These are phyloP conservation scores for Neofusicoccum parvum DNA, from an alignment of 2,329 filamentous ascomycete genomes.

Conservation along the genomic window DNA sequence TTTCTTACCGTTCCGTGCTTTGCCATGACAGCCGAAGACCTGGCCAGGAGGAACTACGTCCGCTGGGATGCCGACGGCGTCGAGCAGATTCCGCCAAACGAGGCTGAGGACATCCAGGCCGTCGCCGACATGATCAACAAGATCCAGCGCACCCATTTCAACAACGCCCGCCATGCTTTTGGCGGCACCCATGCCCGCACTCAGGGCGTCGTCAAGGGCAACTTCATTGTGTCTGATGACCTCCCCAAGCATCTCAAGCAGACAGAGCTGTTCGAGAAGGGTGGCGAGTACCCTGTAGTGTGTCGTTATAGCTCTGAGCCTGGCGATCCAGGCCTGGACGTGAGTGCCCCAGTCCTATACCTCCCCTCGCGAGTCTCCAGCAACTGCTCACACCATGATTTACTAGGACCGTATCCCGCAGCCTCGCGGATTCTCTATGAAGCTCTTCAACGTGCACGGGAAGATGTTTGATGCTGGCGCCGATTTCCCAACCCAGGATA, in stretches of 20 bases:
- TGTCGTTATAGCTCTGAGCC: slow-evolving; percentile 45
- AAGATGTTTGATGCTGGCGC: slow-evolving; percentile 45
- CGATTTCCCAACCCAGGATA: slow-evolving; percentile 44
- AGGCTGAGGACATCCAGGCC: slow-evolving; percentile 49
- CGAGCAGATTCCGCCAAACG: slow-evolving; percentile 42
- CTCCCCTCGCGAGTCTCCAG: neutral
- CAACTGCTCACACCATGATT: neutral
- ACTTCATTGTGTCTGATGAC: slow-evolving; percentile 45
- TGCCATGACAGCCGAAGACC: neutral
- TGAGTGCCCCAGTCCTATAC: slow-evolving; percentile 18
- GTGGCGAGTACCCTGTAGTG: slow-evolving; percentile 36
- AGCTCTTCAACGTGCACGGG: slow-evolving; percentile 52
- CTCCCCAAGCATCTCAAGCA: slow-evolving; percentile 49
- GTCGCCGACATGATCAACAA: slow-evolving; percentile 50
- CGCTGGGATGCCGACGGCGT: slow-evolving; percentile 46
- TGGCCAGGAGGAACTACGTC: slow-evolving; percentile 37
- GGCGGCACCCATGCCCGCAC: slow-evolving; percentile 50
- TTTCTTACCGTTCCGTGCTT: neutral
- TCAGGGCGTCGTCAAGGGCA: slow-evolving; percentile 52
- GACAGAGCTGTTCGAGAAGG: slow-evolving; percentile 40
- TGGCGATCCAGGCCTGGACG: slow-evolving; percentile 42
- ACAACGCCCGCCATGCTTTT: slow-evolving; percentile 43
- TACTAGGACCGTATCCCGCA: slow-evolving; percentile 44
- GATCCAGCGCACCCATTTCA: slow-evolving; percentile 49
- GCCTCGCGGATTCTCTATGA: slow-evolving; percentile 53